Evolutionary conservation across 805 yeast genomes (phyloP), one percentile per base, ranked within the genome.

Genomic region (Lachancea quebecensis): DNA sequence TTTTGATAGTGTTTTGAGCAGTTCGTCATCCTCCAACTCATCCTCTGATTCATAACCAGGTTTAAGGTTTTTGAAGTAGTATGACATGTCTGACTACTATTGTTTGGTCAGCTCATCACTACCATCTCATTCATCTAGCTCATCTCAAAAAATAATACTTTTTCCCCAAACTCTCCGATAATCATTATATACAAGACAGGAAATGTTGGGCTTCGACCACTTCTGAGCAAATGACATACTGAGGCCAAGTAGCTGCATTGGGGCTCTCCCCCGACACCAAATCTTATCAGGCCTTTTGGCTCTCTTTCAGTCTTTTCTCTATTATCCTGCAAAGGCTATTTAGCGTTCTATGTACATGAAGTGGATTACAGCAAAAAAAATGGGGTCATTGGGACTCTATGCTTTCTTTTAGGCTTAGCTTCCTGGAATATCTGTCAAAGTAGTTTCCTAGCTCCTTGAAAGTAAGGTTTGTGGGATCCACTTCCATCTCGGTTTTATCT

Each of bases 371-470:
- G 21, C 38, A 16, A 14, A 14, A 35, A 17, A 35, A 11, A 9
- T 35, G 6, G 6, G 3, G 34, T n/a, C 40, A 47, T 32, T 47
- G 47, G 21, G 50, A 43, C 47, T 71, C 70, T 45, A 85, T 78
- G 49, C 83, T 82, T 49, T 88, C 95, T 57, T 85, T 73, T 54
- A 89, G 72, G 48, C 80, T 80, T 55, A 90, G 67, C 56, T 79
- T 76, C 65, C 95, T 79, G 9, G 96, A 87, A 59, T 90, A 95
- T 46, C 85, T 73, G 60, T 90, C 95, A 52, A 91, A 79, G 49
- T 72, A 64, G 44, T 78, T 81, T 9, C 76, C 68, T 54, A 89
- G 66, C 52, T 89, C 96, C 16, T 65, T 70, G 48, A 85, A 75
- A 7, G 68, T 68, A 57, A 75, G 63, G 7, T 55, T 58, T 2